These are phyloP conservation scores for Rehmannia glutinosa DNA, from an alignment of 257 asterid genomes.

Conservation along the genomic window DNA sequence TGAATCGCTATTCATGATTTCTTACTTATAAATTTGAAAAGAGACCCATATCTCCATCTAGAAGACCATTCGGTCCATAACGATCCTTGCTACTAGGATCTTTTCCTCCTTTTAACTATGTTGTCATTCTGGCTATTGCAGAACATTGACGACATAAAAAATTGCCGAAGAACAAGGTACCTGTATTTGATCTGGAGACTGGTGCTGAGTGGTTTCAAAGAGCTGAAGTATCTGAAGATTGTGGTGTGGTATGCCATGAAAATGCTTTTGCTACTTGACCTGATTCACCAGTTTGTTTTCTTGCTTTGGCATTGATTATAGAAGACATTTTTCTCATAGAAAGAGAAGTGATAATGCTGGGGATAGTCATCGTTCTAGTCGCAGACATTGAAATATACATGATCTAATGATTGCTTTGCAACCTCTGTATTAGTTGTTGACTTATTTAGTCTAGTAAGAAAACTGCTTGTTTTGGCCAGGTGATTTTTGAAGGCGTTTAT, in stretches of 20 bases:
- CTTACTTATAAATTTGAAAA: neutral
- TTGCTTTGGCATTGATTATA: neutral
- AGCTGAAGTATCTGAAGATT: constrained; percentile 93
- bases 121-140: constrained; percentile 30
- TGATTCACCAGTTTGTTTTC: neutral
- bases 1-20: neutral
- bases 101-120: constrained; percentile 6
- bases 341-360: neutral
- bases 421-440: too few relatives aligned
- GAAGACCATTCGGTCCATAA: neutral
- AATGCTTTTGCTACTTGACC: neutral
- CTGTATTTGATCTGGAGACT: constrained; percentile 83
- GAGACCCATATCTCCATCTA: neutral
- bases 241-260: constrained; percentile 77
- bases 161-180: constrained; percentile 72
- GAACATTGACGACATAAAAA: constrained; percentile 86
- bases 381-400: too few relatives aligned
- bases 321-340: neutral
- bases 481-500: constrained; percentile 95
- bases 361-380: neutral
- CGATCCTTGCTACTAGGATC: neutral
- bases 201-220: constrained; percentile 87
- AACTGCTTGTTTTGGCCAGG: constrained; percentile 44
- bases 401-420: too few relatives aligned
- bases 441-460: neutral